Evolutionary conservation across 2,329 filamentous ascomycete species (phyloP), one percentile per base, ranked within the genome.

Genomic region (Monilinia fructicola): DNA sequence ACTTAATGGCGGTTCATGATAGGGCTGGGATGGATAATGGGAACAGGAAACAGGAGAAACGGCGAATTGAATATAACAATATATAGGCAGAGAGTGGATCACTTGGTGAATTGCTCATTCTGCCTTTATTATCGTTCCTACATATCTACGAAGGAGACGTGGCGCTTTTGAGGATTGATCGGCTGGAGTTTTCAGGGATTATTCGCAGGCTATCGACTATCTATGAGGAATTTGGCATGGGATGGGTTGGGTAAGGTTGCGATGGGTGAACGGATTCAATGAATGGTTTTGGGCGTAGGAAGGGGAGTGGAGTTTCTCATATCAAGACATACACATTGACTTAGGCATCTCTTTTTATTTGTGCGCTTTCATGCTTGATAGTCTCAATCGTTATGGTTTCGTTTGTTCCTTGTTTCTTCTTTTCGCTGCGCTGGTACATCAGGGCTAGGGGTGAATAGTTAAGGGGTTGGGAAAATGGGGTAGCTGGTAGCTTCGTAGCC

Each of bases 1-100:
- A 26, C 35, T 4, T 35, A 23, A 23, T n/a, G 42, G 46, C 18
- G 46, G 26, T 4, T 50, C 21, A n/a, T 50, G 42, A 50, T 7
- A 21, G 21, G 21, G 18, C 53, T 18, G 35, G 56, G 42, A 23
- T 23, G 42, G 42, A 23, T 35, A 23, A 48, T 31, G 42, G 56
- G 28, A 48, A 48, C 10, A 11, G 56, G 26, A 23, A 48, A 23
- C 21, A 11, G 56, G 28, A n/a, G 42, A 23, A 14, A 35, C 18
- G 11, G 44, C 11, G 44, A 23, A 50, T 18, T 21, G 44, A 26
- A 12, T 35, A 50, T 60, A 38, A 60, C 44, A 60, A 16, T n/a
- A 50, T 59, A 35, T 3, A 38, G 58, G n/a, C 10, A 50, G n/a
- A n/a, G n/a, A 50, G 26, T 56, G 44, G n/a, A 60, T 44, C 58